Base-by-base conservation (phyloP, 139 green algal genomes). In the Chlorella sp. region DNA sequence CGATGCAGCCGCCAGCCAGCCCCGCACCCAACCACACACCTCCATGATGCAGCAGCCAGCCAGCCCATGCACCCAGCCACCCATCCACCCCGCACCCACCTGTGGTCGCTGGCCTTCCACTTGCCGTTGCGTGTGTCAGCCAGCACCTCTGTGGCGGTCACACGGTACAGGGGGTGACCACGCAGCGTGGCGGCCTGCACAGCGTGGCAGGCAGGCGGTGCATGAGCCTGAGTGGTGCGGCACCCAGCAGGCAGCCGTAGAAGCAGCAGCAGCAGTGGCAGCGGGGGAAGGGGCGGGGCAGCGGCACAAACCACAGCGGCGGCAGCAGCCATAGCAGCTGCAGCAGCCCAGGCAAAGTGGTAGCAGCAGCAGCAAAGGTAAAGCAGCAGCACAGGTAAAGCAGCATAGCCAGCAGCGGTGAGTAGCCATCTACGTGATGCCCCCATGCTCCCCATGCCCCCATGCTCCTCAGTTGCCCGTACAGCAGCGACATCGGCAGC, bases 141-240 rank as follows among this genome's bases (percentile, higher is more conserved):
- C 69, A 97, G 87, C 40, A 97, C 90, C 82, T 91, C 40, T 4
- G 93, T 95, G 39, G 77, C 60, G 0, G 93, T 93, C 21, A 97
- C 92, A 32, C 94, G 83, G 77, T 89, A 96, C 34, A 97, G 90
- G 14, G 91, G 91, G 60, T 91, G 75, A 36, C 94, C 94, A 32
- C 94, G 90, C 42, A 98, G 60, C 3, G 61, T 83, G 24, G 86
- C 94, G 32, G 91, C 94, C 87, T 94, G 91, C 48, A 57, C 66
- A 57, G 22, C 0, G 28, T 16, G 71, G 30, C 26, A 16, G 30
- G 42, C 75, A 53, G 37, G 48, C 48, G 9, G 9, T 16, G 9
- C 48, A 57, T 57, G 48, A 57, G 48, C 7, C 9, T 57, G 48
- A 9, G 9, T 57, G 48, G 5, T 5, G 48, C 9, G 48, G 9